Percentiles rank a stretch among this genome's conserved stretches.
phyloP scores from a whole-genome alignment of 2,329 filamentous ascomycete species.

The Chaetomium strumarium region DNA sequence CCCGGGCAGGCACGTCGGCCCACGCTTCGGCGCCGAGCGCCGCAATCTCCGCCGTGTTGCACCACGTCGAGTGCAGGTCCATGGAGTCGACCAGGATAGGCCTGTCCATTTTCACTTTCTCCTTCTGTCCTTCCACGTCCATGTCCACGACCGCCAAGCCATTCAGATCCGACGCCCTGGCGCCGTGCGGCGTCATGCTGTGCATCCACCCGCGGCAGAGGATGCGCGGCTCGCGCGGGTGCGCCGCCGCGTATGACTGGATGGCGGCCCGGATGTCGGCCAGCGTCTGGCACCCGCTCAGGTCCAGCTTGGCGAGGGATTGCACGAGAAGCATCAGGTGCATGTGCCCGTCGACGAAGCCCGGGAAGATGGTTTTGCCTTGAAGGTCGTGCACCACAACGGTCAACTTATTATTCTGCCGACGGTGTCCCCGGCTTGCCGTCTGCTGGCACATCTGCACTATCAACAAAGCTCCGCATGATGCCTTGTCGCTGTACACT shows the following conservation, averaged over 20 bases:
- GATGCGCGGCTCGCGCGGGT: conserved; percentile 43
- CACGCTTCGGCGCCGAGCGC: conserved; percentile 44
- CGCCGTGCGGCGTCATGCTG: conserved; percentile 45
- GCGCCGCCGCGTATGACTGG: conserved; percentile 36
- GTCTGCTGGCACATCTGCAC: too few relatives aligned
- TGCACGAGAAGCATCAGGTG: conserved; percentile 51
- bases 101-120: conserved; percentile 35
- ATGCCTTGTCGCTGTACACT: too few relatives aligned
- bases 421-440: too few relatives aligned
- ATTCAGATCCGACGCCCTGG: conserved; percentile 34
- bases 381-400: conserved; percentile 31
- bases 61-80: conserved; percentile 52
- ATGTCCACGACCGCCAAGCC: conserved; percentile 49
- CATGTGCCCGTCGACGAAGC: conserved; percentile 54
- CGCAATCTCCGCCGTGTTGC: conserved; percentile 44
- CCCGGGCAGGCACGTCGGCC: conserved; percentile 44
- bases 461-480: too few relatives aligned
- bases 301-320: conserved; percentile 45
- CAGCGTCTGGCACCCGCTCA: conserved; percentile 41
- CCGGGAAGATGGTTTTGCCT: conserved; percentile 42
- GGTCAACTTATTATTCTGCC: too few relatives aligned
- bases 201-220: conserved; percentile 52
- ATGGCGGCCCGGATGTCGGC: conserved; percentile 45
- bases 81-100: conserved; percentile 53
- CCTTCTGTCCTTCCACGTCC: too few relatives aligned